Conservation (phyloP, 139 green algal species). For the Haematococcus sp. region DNA sequence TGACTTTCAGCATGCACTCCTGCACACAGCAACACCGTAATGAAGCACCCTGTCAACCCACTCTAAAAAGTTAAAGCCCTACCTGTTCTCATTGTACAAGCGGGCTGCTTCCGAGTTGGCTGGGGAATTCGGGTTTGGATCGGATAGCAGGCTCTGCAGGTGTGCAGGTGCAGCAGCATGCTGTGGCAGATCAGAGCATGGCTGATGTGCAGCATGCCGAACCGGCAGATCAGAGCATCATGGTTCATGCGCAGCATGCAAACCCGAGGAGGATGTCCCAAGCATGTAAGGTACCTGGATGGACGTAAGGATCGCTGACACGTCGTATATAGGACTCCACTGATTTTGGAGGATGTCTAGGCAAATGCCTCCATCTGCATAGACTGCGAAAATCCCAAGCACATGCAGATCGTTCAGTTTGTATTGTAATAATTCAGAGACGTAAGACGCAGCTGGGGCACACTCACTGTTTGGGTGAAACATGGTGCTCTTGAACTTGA, state of each 20-base stretch:
- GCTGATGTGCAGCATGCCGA: no score
- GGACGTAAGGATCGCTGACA: constrained; percentile 93
- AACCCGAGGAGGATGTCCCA: no score
- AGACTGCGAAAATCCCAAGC: constrained; percentile 64
- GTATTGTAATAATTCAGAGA: background rate
- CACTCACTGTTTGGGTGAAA: constrained; percentile 95
- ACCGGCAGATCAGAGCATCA: no score
- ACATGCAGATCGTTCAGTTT: background rate
- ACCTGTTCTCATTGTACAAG: constrained; percentile 88
- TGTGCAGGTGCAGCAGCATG: background rate
- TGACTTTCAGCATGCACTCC: background rate
- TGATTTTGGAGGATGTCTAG: constrained; percentile 99
- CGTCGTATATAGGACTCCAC: constrained; percentile 99
- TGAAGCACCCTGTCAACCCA: no score
- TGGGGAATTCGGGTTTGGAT: constrained; percentile 97
- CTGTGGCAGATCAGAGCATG: background rate
- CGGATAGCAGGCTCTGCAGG: constrained; percentile 89
- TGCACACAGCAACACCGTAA: no score
- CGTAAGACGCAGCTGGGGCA: background rate
- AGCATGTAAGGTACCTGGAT: constrained; percentile 70
- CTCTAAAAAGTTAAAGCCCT: background rate
- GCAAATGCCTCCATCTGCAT: constrained; percentile 94
- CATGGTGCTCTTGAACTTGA: constrained; percentile 93
- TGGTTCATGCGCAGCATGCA: no score
- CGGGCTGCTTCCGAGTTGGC: constrained; percentile 95